Percentiles rank a stretch among this genome's conserved stretches.
Conservation (phyloP, 1,284 basidiomycete genomes). For the Cronartium ribicola region DNA sequence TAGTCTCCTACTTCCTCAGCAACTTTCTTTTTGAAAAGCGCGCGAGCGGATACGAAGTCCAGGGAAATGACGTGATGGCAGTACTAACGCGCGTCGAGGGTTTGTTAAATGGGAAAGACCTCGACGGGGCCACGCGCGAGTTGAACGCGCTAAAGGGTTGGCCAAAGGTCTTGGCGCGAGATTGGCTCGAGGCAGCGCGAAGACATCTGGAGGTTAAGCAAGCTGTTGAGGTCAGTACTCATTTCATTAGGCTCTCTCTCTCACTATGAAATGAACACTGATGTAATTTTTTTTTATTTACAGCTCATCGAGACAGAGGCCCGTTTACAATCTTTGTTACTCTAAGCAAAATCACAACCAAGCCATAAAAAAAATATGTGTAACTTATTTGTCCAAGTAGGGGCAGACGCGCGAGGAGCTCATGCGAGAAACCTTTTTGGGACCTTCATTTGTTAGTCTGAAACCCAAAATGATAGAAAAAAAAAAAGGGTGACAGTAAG, state of each 20-base stretch:
- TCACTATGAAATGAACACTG: not conserved
- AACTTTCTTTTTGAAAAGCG: conserved; percentile 73
- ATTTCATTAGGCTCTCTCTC: conserved; percentile 4
- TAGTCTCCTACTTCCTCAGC: conserved; percentile 73
- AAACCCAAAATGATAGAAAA: too few species aligned
- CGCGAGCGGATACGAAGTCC: conserved; percentile 60
- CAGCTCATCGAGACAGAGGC: conserved; percentile 78
- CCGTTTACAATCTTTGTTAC: conserved; percentile 58
- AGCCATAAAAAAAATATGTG: not conserved
- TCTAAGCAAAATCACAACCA: conserved; percentile 44
- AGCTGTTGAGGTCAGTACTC: conserved; percentile 70
- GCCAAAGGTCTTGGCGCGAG: conserved; percentile 72
- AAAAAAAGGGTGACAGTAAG: too few species aligned
- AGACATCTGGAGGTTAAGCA: conserved; percentile 86
- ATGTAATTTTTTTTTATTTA: conserved; percentile 5
- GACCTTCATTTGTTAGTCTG: too few species aligned
- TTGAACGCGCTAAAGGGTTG: conserved; percentile 80
- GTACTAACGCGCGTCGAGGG: conserved; percentile 85
- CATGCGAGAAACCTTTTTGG: too few species aligned
- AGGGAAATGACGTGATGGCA: conserved; percentile 78
- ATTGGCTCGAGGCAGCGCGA: conserved; percentile 89
- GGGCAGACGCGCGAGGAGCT: too few species aligned
- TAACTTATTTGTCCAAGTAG: too few species aligned
- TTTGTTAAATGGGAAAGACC: conserved; percentile 82
- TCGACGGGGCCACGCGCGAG: conserved; percentile 85